These are phyloP conservation scores for Boletus tylopilopsis DNA, from an alignment of 768 basidiomycete species.

Conservation along the genomic window DNA sequence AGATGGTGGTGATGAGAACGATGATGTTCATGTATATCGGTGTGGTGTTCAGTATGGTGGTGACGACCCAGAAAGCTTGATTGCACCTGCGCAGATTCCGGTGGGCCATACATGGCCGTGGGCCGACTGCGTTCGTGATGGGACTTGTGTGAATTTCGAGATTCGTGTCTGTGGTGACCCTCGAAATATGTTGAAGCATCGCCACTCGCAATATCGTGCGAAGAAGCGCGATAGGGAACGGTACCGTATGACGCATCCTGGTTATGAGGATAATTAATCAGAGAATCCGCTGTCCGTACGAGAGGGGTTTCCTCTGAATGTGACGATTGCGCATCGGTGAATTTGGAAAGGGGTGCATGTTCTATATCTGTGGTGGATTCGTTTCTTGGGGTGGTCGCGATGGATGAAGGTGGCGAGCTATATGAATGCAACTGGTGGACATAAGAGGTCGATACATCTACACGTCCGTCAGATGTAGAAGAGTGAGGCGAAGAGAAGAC, in stretches of 20 bases:
- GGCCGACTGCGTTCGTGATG: constrained; percentile 30
- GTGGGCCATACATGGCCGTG: constrained; percentile 20
- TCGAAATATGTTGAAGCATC: constrained; percentile 22
- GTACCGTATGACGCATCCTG: constrained; percentile 20
- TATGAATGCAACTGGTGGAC: constrained; percentile 69
- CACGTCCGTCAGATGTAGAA: neutral
- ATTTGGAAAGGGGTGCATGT: constrained; percentile 1
- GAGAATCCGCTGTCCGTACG: constrained; percentile 3
- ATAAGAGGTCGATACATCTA: constrained; percentile 72
- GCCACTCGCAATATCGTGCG: neutral
- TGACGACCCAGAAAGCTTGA: constrained; percentile 3
- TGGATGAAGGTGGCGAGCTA: constrained; percentile 47
- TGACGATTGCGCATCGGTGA: neutral
- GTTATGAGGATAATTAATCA: neutral
- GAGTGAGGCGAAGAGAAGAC: constrained; percentile 22
- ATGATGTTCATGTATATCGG: neutral
- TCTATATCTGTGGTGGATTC: constrained; percentile 16
- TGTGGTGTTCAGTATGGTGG: constrained; percentile 2
- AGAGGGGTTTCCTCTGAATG: constrained; percentile 21
- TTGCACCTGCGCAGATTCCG: neutral
- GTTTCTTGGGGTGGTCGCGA: constrained; percentile 25
- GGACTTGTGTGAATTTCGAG: constrained; percentile 19
- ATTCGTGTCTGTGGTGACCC: constrained; percentile 37
- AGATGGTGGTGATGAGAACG: neutral
- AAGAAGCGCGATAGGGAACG: neutral